These are phyloP conservation scores for Mallotus nudiflorus DNA, from an alignment of 345 rosid species.

Conservation along the genomic window DNA sequence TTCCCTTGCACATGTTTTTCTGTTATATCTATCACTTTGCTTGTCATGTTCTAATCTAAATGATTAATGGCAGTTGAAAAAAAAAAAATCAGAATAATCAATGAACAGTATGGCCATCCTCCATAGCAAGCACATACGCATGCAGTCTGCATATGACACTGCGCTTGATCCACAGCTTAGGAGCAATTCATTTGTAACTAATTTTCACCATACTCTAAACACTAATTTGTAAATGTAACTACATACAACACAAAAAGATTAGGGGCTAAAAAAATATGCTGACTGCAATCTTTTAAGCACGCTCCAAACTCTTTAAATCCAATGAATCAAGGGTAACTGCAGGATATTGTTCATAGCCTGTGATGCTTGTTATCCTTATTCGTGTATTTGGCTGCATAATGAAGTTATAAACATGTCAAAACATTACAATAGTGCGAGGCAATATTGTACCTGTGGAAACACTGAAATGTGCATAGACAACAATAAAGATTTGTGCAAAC, in stretches of 20 bases:
- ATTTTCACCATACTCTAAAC: not conserved
- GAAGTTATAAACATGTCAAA: conserved; percentile 8
- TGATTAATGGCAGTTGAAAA: too few relatives aligned
- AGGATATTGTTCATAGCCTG: conserved; percentile 76
- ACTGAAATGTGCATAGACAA: not conserved
- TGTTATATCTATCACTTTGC: too few relatives aligned
- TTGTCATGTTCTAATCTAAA: too few relatives aligned
- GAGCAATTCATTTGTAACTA: not conserved
- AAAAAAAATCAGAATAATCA: too few relatives aligned
- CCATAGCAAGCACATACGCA: too few relatives aligned
- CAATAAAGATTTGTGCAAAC: not conserved
- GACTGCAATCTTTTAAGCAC: not conserved
- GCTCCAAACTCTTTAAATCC: not conserved
- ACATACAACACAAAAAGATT: conserved; percentile 19
- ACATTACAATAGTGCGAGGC: not conserved
- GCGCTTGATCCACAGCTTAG: too few relatives aligned
- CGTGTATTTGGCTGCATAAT: conserved; percentile 81
- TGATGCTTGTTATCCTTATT: conserved; percentile 77
- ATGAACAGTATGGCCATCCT: too few relatives aligned
- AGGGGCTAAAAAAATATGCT: conserved; percentile 1
- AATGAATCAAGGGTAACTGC: conserved; percentile 49
- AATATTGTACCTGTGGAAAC: too few relatives aligned
- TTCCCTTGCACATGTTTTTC: too few relatives aligned
- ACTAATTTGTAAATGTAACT: conserved; percentile 9
- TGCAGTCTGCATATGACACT: too few relatives aligned